A percentile compares a stretch with the other conserved stretches of the same genome.
These are phyloP conservation scores for Exsudoporus frostii DNA, from an alignment of 768 basidiomycete species.

Conservation along the genomic window DNA sequence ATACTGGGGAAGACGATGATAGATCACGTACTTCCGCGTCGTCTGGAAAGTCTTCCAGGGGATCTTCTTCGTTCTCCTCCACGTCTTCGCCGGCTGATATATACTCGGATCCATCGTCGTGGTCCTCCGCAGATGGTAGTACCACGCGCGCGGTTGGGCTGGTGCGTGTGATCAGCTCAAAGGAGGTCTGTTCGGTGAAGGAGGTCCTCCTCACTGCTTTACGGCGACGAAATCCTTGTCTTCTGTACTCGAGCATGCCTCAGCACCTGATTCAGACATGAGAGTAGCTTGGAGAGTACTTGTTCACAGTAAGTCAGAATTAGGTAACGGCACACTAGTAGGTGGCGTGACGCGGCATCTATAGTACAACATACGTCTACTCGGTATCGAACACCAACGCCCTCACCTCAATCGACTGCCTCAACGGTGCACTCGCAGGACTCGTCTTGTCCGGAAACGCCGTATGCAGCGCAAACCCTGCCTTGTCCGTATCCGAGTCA, in stretches of 20 bases:
- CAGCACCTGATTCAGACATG: conserved; percentile 23
- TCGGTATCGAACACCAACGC: conserved; percentile 37
- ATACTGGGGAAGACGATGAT: background rate
- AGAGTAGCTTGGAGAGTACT: background rate
- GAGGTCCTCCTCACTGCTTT: conserved; percentile 19
- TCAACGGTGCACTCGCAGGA: conserved; percentile 26
- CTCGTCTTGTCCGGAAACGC: conserved; percentile 37
- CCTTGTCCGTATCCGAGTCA: conserved; percentile 37
- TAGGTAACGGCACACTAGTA: conserved; percentile 4
- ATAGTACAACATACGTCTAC: conserved; percentile 6
- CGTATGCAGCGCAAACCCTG: conserved; percentile 37
- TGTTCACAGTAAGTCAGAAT: background rate
- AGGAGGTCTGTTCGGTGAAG: background rate
- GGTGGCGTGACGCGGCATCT: too few species aligned
- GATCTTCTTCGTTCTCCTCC: conserved; percentile 56
- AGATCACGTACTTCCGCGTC: conserved; percentile 66
- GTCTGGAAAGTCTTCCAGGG: conserved; percentile 75
- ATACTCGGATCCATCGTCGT: conserved; percentile 32
- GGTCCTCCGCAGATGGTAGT: conserved; percentile 35
- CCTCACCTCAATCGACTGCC: conserved; percentile 41
- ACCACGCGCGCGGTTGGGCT: conserved; percentile 46
- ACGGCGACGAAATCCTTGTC: conserved; percentile 24
- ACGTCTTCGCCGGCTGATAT: conserved; percentile 42
- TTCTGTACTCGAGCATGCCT: conserved; percentile 10
- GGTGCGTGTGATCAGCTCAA: background rate